A percentile compares a stretch with the other conserved stretches of the same genome.
These are phyloP conservation scores for Malassezia psittaci DNA, from an alignment of 1,284 basidiomycete species.

Conservation along the genomic window DNA sequence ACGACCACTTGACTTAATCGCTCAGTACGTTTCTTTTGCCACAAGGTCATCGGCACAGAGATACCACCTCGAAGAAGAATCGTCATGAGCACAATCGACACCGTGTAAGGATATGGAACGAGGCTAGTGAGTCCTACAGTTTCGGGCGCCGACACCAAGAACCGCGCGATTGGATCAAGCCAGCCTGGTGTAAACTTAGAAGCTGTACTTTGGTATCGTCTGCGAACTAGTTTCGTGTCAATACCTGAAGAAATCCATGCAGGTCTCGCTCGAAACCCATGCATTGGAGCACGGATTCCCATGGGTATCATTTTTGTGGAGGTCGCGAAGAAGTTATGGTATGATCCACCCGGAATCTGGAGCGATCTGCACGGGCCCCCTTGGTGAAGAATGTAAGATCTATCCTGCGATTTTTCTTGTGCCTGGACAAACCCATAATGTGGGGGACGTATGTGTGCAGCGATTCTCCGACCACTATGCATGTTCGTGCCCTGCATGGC, in stretches of 20 bases:
- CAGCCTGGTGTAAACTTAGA: not conserved
- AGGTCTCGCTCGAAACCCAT: not conserved
- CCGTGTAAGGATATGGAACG: constrained; percentile 48
- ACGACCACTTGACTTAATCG: constrained; percentile 60
- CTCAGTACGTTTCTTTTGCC: constrained; percentile 62
- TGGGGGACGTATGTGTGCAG: constrained; percentile 51
- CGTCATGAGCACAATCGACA: constrained; percentile 66
- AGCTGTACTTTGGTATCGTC: too few species aligned
- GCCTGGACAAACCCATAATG: constrained; percentile 15
- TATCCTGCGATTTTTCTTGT: constrained; percentile 3
- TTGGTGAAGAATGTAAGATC: constrained; percentile 6
- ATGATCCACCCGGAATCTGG: constrained; percentile 4
- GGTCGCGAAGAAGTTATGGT: not conserved
- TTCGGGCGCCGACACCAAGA: constrained; percentile 6
- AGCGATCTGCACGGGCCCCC: constrained; percentile 2
- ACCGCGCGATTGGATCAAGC: constrained; percentile 10
- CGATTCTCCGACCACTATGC: constrained; percentile 56
- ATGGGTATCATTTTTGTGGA: not conserved
- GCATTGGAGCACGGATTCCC: not conserved
- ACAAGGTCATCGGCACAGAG: constrained; percentile 66
- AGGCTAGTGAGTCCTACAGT: constrained; percentile 7
- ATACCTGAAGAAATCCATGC: not conserved
- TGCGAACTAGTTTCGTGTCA: not conserved
- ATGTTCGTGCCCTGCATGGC: constrained; percentile 49
- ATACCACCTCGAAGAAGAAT: constrained; percentile 58